Evolutionary conservation across 306 rosid species (phyloP), one percentile per base, ranked within the genome.

Genomic region (Gynostemma pentaphyllum): DNA sequence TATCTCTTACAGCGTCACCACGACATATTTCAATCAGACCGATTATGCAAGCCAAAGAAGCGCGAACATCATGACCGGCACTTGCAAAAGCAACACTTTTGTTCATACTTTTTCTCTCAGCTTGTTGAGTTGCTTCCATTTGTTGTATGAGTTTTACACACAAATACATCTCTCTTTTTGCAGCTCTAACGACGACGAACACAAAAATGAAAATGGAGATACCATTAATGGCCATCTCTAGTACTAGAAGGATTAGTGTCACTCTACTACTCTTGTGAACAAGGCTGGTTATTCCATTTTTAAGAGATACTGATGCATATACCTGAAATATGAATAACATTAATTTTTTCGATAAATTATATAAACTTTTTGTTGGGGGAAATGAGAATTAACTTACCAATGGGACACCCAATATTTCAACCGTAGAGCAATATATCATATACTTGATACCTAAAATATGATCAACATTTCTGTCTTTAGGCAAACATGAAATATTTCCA

Each of bases 51-150:
- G 92, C 92, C 2, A 87, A 84, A 72, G 80, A 76, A 64, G 85
- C 76, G 0, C 95, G 86, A 77, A 91, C 68, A 66, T 88, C 98
- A 65, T 87, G 96, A 80, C 87, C 85, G 5, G 89, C 92, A 28
- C 46, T 72, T 1, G 87, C 80, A 60, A 85, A 82, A 23, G 95
- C 96, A 1, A 40, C 61, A n/a, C 83, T 91, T 72, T 85, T 87
- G 27, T 88, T 85, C 79, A 74, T 76, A 51, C 82, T 83, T 67
- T 82, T 87, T 37, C 82, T 72, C 82, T 85, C 95, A 2, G 97
- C 96, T 67, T 83, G 89, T 62, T 82, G 77, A 0, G 89, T 90
- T 22, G 87, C 83, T 71, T 86, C 89, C 82, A 66, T 76, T 51
- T 90, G 91, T 68, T 80, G 81, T 45, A 86, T 82, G 34, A 85